Evolutionary conservation across 2,329 filamentous ascomycete species (phyloP).

Genomic region (Pseudomassariella vexata): DNA sequence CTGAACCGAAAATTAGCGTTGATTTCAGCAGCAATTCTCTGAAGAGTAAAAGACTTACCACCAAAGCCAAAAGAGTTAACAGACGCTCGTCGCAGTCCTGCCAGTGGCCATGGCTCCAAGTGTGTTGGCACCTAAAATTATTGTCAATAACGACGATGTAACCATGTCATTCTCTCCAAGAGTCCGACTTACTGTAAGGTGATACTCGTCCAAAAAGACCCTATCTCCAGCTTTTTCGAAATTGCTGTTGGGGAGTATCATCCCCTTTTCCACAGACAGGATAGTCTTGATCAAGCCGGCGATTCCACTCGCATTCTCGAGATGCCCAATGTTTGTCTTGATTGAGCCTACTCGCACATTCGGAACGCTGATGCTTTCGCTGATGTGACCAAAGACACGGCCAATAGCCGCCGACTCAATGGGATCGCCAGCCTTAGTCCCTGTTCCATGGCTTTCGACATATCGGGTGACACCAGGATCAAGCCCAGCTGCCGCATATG

Average conservation of each 20-base stretch:
- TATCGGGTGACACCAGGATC: conserved; percentile 14
- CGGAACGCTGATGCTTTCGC: too few species aligned
- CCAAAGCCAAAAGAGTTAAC: neutral
- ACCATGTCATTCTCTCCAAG: too few species aligned
- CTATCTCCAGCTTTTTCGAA: neutral
- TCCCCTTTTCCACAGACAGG: neutral
- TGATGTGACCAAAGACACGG: neutral
- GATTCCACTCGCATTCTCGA: neutral
- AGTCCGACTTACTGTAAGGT: too few species aligned
- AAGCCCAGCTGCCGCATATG: conserved; percentile 28
- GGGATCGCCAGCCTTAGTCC: neutral
- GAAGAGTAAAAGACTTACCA: too few species aligned
- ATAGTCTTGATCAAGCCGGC: conserved; percentile 2
- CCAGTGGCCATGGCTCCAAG: neutral
- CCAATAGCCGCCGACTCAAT: neutral
- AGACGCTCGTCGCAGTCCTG: neutral
- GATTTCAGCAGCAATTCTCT: too few species aligned
- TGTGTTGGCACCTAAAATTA: neutral
- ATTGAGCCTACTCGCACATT: neutral
- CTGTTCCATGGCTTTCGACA: conserved; percentile 10
- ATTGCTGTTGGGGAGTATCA: conserved; percentile 1
- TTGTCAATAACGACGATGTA: neutral
- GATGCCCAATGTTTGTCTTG: conserved; percentile 1
- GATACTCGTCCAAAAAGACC: neutral
- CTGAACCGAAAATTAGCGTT: too few species aligned